Evolutionary conservation across 2,329 filamentous ascomycete species (phyloP).

Genomic region (Diaporthe ilicicola): DNA sequence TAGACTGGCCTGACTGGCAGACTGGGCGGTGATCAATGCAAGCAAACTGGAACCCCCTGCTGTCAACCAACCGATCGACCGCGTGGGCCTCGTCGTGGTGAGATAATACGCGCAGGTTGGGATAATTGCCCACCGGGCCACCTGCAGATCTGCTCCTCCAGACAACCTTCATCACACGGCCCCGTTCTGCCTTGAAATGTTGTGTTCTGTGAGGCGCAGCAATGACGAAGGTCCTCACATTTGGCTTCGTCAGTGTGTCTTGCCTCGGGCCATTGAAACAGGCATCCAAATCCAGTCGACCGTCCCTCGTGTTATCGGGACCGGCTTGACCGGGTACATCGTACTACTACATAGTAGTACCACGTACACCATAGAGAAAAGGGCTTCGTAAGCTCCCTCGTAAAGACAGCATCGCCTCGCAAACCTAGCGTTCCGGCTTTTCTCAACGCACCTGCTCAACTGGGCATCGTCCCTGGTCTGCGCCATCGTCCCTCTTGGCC

Average conservation of each 20-base stretch:
- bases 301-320: not conserved
- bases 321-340: too few species aligned
- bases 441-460: not conserved
- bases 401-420: not conserved
- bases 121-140: not conserved
- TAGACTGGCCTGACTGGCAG: too few species aligned
- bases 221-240: not conserved
- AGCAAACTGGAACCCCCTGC: not conserved
- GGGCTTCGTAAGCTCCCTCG: conserved; percentile 3
- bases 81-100: not conserved
- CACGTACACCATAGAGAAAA: not conserved
- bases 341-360: too few species aligned
- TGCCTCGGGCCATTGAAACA: not conserved
- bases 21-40: not conserved
- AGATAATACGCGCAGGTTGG: conserved; percentile 18
- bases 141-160: not conserved
- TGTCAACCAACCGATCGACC: conserved; percentile 5
- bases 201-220: not conserved
- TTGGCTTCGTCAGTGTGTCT: not conserved
- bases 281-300: not conserved
- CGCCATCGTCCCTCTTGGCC: conserved; percentile 10
- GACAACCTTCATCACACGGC: conserved; percentile 2
- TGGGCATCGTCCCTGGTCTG: conserved; percentile 11
- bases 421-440: not conserved
- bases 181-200: not conserved